phyloP scores from a whole-genome alignment of 225 moss, liverwort and hornwort genomes.

The Anthoceros angustus region DNA sequence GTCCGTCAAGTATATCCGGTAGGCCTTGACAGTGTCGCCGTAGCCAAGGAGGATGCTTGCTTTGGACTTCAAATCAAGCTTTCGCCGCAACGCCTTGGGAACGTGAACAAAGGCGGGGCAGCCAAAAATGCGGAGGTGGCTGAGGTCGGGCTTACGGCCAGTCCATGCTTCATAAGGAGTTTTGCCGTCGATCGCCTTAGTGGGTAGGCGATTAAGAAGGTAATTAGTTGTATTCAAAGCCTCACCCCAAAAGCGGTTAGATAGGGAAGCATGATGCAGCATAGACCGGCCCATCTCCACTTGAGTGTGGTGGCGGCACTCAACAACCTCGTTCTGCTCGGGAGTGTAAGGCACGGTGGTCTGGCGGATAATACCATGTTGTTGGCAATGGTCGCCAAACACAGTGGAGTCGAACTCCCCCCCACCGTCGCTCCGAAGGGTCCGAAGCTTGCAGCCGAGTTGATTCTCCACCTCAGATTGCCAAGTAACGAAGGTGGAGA shows the following conservation, averaged over 20 bases:
- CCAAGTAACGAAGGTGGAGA: too few relatives aligned
- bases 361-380: too few relatives aligned
- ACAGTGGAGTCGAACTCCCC: too few relatives aligned
- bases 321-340: too few relatives aligned
- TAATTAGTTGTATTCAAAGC: not conserved
- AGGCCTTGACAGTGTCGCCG: too few relatives aligned
- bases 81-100: not conserved
- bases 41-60: not conserved
- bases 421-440: too few relatives aligned
- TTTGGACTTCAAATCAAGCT: not conserved
- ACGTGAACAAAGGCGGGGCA: not conserved
- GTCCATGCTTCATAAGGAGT: slow-evolving; percentile 2
- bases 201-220: not conserved
- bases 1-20: too few relatives aligned
- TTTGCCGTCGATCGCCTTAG: not conserved
- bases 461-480: too few relatives aligned
- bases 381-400: too few relatives aligned
- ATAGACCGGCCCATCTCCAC: not conserved
- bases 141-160: not conserved
- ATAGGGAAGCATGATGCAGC: not conserved
- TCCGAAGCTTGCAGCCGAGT: too few relatives aligned
- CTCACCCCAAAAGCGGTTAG: not conserved
- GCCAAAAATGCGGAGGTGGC: not conserved
- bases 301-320: too few relatives aligned
- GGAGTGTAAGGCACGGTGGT: too few relatives aligned